Base-by-base conservation (phyloP, 768 basidiomycete genomes). In the Scleroderma citrinum region DNA sequence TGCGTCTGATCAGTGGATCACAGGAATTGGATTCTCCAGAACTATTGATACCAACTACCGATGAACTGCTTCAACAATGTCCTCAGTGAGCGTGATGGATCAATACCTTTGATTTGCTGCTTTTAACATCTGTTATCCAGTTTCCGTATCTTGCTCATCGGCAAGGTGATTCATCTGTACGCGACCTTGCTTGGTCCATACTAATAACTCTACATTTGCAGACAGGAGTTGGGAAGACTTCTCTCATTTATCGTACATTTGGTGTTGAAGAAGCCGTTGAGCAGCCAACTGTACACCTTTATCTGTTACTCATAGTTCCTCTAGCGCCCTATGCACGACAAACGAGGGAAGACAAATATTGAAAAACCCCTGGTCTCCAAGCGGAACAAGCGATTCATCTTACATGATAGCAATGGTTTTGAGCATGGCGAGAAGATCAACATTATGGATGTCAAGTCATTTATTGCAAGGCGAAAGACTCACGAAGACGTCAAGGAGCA, bases 321-420 rank as follows among this genome's bases (percentile, higher is more conserved):
- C 8, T 19, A 40, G 38, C 16, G 11, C 19, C 11, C 31, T n/a
- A 11, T 17, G 12, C 17, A 43, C 29, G 17, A 14, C 2, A 36
- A 8, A 13, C 11, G 21, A 14, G 54, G 55, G 7, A 29, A 50
- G 38, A 35, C 47, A 23, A 35, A 55, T 29, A 56, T 56, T 35
- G 29, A 56, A 7, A 37, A 11, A 21, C 54, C 50, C 12, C 35
- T 56, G 14, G 32, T 30, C 16, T 56, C 54, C 3, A 17, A 17
- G 29, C 24, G 44, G 31, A 56, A 56, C 34, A 32, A 16, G 6
- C 34, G 26, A 24, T 50, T 56, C 30, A 44, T 56, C 20, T 41
- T 56, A 13, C 55, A 56, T 35, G 55, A 56, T 40, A 56, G 54
- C 30, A 16, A 26, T 40, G 55, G 55, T 10, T 56, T 56, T 35